phyloP scores from a whole-genome alignment of 106 monocot genomes.

The Dioscorea dumetorum region DNA sequence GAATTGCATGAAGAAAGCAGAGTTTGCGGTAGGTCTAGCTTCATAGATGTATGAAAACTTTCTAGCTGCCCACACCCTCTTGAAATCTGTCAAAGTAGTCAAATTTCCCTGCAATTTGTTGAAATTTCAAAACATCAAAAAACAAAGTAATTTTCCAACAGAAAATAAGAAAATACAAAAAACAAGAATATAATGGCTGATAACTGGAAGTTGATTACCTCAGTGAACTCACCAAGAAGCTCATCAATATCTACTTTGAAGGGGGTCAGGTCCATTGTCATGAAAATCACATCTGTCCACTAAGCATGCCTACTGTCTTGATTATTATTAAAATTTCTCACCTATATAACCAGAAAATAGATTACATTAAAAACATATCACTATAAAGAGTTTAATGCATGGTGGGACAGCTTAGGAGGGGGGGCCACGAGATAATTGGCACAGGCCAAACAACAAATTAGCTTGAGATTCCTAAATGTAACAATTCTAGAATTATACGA shows the following conservation, averaged over 20 bases:
- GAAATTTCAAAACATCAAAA: conserved; percentile 1
- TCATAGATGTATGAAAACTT: conserved; percentile 77
- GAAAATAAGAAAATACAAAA: too few species aligned
- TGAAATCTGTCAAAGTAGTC: conserved; percentile 47
- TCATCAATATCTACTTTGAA: conserved; percentile 80
- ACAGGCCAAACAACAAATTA: too few species aligned
- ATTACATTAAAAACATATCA: too few species aligned
- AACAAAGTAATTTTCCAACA: neutral
- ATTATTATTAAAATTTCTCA: too few species aligned
- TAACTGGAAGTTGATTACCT: conserved; percentile 18
- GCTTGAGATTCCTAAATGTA: too few species aligned
- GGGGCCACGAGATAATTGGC: too few species aligned
- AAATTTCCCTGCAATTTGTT: conserved; percentile 34
- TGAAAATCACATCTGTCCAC: too few species aligned
- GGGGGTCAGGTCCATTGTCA: conserved; percentile 41
- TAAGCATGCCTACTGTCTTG: too few species aligned
- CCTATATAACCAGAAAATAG: too few species aligned
- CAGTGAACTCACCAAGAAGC: conserved; percentile 41
- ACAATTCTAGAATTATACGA: too few species aligned
- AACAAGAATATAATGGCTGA: neutral
- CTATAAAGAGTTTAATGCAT: too few species aligned
- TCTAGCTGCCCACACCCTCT: conserved; percentile 50
- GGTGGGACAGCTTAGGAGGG: too few species aligned
- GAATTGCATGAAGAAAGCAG: conserved; percentile 67
- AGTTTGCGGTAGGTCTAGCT: conserved; percentile 36